Percentiles rank a stretch among this genome's conserved stretches.
Evolutionary conservation across 768 basidiomycete species (phyloP).

Genomic region (Podaxis sp.): DNA sequence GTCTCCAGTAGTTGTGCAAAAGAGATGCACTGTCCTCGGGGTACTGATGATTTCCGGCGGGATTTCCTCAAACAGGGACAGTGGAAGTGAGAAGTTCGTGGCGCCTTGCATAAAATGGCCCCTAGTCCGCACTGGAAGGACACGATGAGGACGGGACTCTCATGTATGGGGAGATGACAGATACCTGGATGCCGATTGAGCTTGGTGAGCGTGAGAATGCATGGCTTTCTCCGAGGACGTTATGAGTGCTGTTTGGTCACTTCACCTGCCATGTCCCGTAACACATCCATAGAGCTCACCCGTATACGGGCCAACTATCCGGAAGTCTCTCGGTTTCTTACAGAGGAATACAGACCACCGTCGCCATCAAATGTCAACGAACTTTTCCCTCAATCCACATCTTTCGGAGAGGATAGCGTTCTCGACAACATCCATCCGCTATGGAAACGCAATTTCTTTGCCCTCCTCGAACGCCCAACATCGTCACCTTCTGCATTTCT

Average conservation of each 20-base stretch:
- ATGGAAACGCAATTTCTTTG: slow-evolving; percentile 65
- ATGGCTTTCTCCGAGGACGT: not conserved
- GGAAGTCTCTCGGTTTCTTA: slow-evolving; percentile 28
- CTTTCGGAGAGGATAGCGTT: slow-evolving; percentile 31
- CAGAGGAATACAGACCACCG: slow-evolving; percentile 31
- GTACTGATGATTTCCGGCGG: no score
- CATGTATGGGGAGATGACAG: not conserved
- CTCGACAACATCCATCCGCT: slow-evolving; percentile 35
- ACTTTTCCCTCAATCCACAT: slow-evolving; percentile 30
- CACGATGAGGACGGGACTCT: not conserved
- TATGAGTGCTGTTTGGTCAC: not conserved
- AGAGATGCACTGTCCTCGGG: slow-evolving; percentile 14
- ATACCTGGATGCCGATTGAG: not conserved
- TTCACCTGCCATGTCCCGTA: slow-evolving; percentile 1
- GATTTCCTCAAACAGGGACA: no score
- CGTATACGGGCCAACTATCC: slow-evolving; percentile 4
- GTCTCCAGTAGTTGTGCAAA: no score
- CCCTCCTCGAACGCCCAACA: slow-evolving; percentile 76
- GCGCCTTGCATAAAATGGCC: no score
- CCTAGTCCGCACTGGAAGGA: no score
- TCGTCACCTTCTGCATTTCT: slow-evolving; percentile 74
- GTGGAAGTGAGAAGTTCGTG: not conserved
- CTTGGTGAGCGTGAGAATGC: not conserved
- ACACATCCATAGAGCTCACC: slow-evolving; percentile 8
- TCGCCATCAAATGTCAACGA: slow-evolving; percentile 33